Conservation (phyloP, 1,139 yeast genomes). For the Yamadazyma conglobata region DNA sequence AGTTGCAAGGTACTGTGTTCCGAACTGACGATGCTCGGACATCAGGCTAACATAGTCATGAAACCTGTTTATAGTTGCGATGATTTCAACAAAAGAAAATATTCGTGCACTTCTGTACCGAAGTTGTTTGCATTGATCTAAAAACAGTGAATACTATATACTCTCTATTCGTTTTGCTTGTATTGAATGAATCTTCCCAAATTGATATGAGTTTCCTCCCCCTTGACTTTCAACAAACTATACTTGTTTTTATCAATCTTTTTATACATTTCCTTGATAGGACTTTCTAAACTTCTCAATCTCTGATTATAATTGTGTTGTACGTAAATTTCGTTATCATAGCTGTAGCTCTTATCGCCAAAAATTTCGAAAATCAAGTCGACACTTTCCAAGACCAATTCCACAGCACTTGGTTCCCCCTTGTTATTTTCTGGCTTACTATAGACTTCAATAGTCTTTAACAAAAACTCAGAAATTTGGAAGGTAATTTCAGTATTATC, state of each 20-base stretch:
- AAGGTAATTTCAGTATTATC: conserved; percentile 45
- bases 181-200: conserved; percentile 75
- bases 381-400: conserved; percentile 55
- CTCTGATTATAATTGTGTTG: conserved; percentile 43
- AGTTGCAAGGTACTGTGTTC: too few relatives aligned
- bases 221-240: conserved; percentile 54
- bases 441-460: conserved; percentile 26
- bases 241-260: conserved; percentile 67
- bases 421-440: conserved; percentile 10
- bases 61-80: too few relatives aligned
- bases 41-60: too few relatives aligned
- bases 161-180: conserved; percentile 36
- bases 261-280: conserved; percentile 51
- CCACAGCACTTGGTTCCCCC: conserved; percentile 22
- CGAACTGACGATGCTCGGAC: too few relatives aligned
- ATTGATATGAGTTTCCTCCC: conserved; percentile 66
- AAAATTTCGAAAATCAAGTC: conserved; percentile 74
- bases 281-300: conserved; percentile 45
- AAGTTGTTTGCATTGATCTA: too few relatives aligned
- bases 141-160: background rate
- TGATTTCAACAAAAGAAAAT: too few relatives aligned
- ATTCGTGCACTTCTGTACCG: too few relatives aligned
- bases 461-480: conserved; percentile 44
- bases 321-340: conserved; percentile 69
- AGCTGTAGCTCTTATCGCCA: conserved; percentile 66